Conservation (phyloP, 1,284 basidiomycete species). For the Fomitiporia mediterranea region DNA sequence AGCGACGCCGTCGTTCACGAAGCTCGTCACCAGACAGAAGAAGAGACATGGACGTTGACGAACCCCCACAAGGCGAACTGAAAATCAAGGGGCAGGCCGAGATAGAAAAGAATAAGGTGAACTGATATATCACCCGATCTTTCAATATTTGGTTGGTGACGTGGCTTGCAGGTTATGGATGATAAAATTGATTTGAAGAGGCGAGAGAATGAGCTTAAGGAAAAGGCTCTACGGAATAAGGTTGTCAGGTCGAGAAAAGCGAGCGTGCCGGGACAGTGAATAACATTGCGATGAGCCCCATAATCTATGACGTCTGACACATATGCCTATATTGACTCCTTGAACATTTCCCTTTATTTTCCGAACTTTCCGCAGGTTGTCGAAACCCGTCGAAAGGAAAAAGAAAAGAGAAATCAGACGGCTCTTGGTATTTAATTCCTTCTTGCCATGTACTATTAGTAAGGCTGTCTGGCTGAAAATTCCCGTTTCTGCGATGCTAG, state of each 20-base stretch:
- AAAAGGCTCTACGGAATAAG: slow-evolving; percentile 73
- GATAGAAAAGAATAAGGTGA: slow-evolving; percentile 42
- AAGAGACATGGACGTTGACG: slow-evolving; percentile 44
- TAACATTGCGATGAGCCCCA: slow-evolving; percentile 3
- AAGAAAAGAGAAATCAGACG: not conserved
- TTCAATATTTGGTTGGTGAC: slow-evolving; percentile 21
- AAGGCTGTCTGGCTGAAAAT: not conserved
- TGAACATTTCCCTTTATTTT: not conserved
- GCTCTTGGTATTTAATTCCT: not conserved
- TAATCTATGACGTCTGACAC: slow-evolving; percentile 3
- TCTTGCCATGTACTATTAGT: slow-evolving; percentile 2
- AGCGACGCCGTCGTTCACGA: slow-evolving; percentile 13
- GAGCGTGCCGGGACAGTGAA: slow-evolving; percentile 23
- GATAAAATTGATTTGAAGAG: slow-evolving; percentile 44
- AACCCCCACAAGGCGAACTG: slow-evolving; percentile 41
- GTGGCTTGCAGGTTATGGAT: slow-evolving; percentile 8
- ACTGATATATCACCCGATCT: slow-evolving; percentile 19
- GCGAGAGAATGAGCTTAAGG: slow-evolving; percentile 71
- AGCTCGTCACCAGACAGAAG: slow-evolving; percentile 24
- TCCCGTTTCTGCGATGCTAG: not conserved
- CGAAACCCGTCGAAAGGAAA: not conserved
- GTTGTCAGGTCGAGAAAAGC: slow-evolving; percentile 66
- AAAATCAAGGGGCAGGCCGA: slow-evolving; percentile 72
- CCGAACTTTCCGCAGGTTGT: slow-evolving; percentile 4
- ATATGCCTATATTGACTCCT: not conserved